Evolutionary conservation across 805 yeast species (phyloP).

Genomic region (Myxozyma lipomycoides): DNA sequence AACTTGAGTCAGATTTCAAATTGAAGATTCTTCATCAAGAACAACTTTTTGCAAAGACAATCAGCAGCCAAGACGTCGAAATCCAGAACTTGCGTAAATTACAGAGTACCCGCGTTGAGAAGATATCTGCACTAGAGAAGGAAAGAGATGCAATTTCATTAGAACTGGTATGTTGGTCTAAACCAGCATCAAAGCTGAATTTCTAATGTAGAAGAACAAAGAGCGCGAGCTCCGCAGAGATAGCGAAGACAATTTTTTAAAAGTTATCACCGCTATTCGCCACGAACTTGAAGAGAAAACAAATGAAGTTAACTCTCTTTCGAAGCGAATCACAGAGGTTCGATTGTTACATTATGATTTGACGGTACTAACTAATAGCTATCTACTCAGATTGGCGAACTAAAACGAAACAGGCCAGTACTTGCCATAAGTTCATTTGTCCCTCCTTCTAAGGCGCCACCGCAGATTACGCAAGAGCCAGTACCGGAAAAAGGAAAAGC

Average conservation of each 20-base stretch:
- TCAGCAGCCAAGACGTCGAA: neutral
- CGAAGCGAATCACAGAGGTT: neutral
- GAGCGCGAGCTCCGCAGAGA: constrained; percentile 3
- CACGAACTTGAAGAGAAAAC: constrained; percentile 1
- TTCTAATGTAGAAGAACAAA: neutral
- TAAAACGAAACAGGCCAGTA: constrained; percentile 7
- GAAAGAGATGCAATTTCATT: neutral
- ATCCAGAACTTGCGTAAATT: neutral
- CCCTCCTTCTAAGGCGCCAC: neutral
- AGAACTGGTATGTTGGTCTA: constrained; percentile 3
- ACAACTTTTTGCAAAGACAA: neutral
- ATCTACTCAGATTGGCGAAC: neutral
- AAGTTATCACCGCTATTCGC: neutral
- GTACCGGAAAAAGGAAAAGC: neutral
- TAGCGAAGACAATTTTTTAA: constrained; percentile 1
- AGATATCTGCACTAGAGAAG: neutral
- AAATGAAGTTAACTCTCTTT: neutral
- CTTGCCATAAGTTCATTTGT: constrained; percentile 1
- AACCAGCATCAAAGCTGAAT: neutral
- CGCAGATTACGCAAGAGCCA: neutral
- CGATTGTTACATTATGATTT: neutral
- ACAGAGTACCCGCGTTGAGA: neutral
- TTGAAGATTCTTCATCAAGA: neutral
- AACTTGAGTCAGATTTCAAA: neutral
- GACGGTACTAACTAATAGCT: neutral